These are phyloP conservation scores for Claviceps sp. DNA, from an alignment of 2,329 filamentous ascomycete genomes.

Conservation along the genomic window DNA sequence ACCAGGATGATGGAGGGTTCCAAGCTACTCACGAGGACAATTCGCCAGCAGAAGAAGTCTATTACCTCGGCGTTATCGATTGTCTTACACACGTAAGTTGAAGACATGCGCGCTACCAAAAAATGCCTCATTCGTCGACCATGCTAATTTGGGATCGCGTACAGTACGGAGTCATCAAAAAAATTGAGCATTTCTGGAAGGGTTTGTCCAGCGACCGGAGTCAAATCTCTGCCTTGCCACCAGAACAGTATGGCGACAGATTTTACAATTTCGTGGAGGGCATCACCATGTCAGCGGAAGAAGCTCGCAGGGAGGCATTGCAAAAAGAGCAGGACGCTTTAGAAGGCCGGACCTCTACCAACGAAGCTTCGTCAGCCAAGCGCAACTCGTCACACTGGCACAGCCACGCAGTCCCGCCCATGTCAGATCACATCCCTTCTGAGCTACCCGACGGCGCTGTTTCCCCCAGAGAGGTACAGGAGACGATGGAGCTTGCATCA, in stretches of 20 bases:
- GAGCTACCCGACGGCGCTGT: conserved; percentile 18
- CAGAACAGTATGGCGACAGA: conserved; percentile 80
- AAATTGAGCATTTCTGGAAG: conserved; percentile 94
- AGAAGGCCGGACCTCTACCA: conserved; percentile 18
- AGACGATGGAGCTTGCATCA: conserved; percentile 27
- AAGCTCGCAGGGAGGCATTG: conserved; percentile 54
- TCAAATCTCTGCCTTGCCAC: conserved; percentile 86
- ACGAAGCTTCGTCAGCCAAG: conserved; percentile 20
- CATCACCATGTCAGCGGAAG: conserved; percentile 81
- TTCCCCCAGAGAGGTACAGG: conserved; percentile 24
- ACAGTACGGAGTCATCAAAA: conserved; percentile 88
- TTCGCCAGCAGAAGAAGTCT: conserved; percentile 74
- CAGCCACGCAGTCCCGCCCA: conserved; percentile 25
- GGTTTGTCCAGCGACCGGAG: conserved; percentile 70
- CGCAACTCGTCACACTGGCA: conserved; percentile 24
- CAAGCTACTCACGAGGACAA: conserved; percentile 87
- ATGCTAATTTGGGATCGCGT: conserved; percentile 1
- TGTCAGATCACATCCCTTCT: conserved; percentile 33
- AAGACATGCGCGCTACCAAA: background rate
- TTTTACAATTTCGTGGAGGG: conserved; percentile 87
- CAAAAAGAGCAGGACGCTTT: conserved; percentile 48
- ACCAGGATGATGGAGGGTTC: conserved; percentile 87
- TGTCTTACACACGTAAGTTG: conserved; percentile 84
- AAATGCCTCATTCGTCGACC: background rate
- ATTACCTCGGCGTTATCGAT: conserved; percentile 97